These are phyloP conservation scores for Leccinum disarticulatum DNA, from an alignment of 768 basidiomycete species.

Conservation along the genomic window DNA sequence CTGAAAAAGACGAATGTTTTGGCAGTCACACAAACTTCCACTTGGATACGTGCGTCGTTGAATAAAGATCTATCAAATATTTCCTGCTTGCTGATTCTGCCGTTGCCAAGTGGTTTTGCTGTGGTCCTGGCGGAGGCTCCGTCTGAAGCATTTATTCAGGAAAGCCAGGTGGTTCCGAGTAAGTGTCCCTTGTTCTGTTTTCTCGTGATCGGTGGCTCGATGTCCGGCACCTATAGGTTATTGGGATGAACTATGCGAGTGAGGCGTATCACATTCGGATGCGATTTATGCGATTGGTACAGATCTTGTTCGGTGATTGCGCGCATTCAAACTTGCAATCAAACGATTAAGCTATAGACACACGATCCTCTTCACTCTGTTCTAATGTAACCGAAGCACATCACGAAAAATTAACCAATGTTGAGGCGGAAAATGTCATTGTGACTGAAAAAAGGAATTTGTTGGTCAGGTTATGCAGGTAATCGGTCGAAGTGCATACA, in stretches of 20 bases:
- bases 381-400: slow-evolving; percentile 1
- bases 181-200: background rate
- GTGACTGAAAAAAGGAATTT: slow-evolving; percentile 41
- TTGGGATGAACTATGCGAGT: slow-evolving; percentile 17
- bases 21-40: slow-evolving; percentile 26
- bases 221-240: background rate
- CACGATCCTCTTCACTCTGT: slow-evolving; percentile 12
- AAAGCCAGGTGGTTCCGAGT: slow-evolving; percentile 20
- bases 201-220: background rate
- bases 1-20: background rate
- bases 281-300: background rate
- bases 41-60: slow-evolving; percentile 16
- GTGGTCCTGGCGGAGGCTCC: slow-evolving; percentile 23
- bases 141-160: slow-evolving; percentile 9
- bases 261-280: background rate
- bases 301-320: background rate
- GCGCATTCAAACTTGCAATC: background rate
- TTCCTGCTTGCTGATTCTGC: background rate
- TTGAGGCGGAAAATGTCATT: slow-evolving; percentile 96
- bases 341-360: slow-evolving; percentile 10
- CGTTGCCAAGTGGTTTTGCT: slow-evolving; percentile 19
- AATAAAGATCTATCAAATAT: background rate
- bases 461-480: slow-evolving; percentile 7
- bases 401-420: slow-evolving; percentile 42
- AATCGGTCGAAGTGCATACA: slow-evolving; percentile 52